Evolutionary conservation across 23 red algal species (phyloP).

Genomic region (Gracilariopsis chorda): DNA sequence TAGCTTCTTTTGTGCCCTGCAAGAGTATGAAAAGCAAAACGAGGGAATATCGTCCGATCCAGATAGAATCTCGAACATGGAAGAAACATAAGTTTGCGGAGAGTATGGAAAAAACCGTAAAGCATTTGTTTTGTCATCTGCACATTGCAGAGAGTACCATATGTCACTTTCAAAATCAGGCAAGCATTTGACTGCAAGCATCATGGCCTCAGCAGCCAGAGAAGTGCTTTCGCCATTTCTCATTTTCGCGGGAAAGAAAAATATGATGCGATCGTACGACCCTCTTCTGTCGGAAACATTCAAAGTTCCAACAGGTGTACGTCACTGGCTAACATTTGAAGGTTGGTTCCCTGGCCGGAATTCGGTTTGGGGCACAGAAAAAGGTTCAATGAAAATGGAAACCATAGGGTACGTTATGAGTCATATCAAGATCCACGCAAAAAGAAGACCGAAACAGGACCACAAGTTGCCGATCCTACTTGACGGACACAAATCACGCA

Average conservation of each 20-base stretch:
- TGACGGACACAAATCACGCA: background rate
- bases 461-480: background rate
- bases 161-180: background rate
- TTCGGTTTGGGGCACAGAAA: background rate
- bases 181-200: background rate
- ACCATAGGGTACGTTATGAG: background rate
- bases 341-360: background rate
- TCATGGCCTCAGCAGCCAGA: background rate
- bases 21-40: background rate
- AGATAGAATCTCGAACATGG: background rate
- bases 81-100: background rate
- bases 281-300: background rate
- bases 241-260: background rate
- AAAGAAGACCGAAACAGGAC: background rate
- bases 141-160: background rate
- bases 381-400: too few species aligned
- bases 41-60: background rate
- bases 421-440: background rate
- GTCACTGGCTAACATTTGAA: background rate
- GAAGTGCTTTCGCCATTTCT: background rate
- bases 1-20: background rate
- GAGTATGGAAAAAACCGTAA: background rate
- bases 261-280: background rate
- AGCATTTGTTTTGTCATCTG: background rate
- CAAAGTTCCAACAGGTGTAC: background rate